These are phyloP conservation scores for Limtongozyma cylindracea DNA, from an alignment of 805 yeast genomes.

Conservation along the genomic window DNA sequence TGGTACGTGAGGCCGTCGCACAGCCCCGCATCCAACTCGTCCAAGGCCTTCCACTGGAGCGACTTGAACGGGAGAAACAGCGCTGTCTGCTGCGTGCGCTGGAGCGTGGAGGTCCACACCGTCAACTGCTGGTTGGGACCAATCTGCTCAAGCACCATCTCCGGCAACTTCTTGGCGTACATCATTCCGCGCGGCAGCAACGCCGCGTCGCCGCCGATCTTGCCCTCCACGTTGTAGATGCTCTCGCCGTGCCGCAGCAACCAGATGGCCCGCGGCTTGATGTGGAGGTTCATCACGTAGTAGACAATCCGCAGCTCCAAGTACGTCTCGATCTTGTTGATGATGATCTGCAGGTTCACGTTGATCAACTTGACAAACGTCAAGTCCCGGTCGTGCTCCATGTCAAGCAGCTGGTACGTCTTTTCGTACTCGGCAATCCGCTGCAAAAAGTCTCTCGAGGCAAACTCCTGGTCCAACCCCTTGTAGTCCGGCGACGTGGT, in stretches of 20 bases:
- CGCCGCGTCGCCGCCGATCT: constrained; percentile 87
- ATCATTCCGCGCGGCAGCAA: constrained; percentile 64
- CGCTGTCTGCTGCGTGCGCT: constrained; percentile 84
- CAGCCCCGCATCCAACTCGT: constrained; percentile 91
- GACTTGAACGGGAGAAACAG: constrained; percentile 48
- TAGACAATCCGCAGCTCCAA: constrained; percentile 82
- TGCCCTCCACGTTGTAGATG: constrained; percentile 74
- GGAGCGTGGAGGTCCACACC: constrained; percentile 88
- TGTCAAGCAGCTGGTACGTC: constrained; percentile 53
- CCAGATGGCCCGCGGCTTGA: constrained; percentile 83
- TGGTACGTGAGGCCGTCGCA: constrained; percentile 96
- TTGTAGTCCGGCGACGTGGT: constrained; percentile 67
- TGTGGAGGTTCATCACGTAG: constrained; percentile 87
- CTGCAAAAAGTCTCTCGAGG: constrained; percentile 43
- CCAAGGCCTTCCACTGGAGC: constrained; percentile 88
- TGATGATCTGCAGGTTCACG: constrained; percentile 68
- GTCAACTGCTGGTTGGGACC: constrained; percentile 38
- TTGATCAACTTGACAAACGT: constrained; percentile 78
- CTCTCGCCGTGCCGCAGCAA: constrained; percentile 92
- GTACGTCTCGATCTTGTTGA: constrained; percentile 72
- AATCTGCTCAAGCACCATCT: constrained; percentile 38
- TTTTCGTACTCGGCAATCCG: constrained; percentile 55
- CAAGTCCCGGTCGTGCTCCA: constrained; percentile 27
- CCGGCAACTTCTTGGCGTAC: constrained; percentile 65
- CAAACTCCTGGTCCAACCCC: constrained; percentile 42